Base-by-base conservation (phyloP, 805 yeast species). In the Jamesozyma gamospora region DNA sequence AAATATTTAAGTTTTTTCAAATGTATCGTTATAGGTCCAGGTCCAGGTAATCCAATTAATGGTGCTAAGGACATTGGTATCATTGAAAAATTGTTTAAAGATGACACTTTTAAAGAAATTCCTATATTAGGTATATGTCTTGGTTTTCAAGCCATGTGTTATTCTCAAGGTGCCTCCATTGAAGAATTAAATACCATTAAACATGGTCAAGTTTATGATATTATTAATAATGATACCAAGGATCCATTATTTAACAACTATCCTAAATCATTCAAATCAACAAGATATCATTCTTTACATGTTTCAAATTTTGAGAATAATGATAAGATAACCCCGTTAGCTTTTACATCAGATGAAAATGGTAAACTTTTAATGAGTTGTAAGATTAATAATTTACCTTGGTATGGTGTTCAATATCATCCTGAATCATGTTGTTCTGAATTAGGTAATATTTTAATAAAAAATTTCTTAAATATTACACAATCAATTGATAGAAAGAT, bases 401-500 rank as follows among this genome's bases (percentile, higher is more conserved):
- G 82, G 64, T 90, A 69, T 57, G 98, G 95, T 0, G 96, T 92
- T 2, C 99, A 92, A 53, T 94, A 88, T 53, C 99, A 92, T 53
- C 98, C 98, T 0, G 99, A 92, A 54, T 86, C 96, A 1, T 76
- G 90, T 30, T 85, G 95, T 50, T 86, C 96, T 0, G 65, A 69
- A 12, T 50, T 63, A 35, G 98, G 98, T 2, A 67, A 54, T 2
- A 51, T 56, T 10, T 56, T 92, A 37, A 58, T 88, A 4, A 46
- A 50, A 9, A 83, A 82, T 53, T 90, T 90, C 55, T 34, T 62
- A 27, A 12, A 36, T 2, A 9, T 56, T 4, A 60, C 69, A 0
- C 12, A 16, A 17, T 18, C 19, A 13, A 12, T 28, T 10, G 17
- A 11, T 24, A 18, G 35, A 25, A 19, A 24, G 7, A 9, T 9